These are phyloP conservation scores for Kingdonia uniflora DNA, from an alignment of 164 flowering plant species.

Conservation along the genomic window DNA sequence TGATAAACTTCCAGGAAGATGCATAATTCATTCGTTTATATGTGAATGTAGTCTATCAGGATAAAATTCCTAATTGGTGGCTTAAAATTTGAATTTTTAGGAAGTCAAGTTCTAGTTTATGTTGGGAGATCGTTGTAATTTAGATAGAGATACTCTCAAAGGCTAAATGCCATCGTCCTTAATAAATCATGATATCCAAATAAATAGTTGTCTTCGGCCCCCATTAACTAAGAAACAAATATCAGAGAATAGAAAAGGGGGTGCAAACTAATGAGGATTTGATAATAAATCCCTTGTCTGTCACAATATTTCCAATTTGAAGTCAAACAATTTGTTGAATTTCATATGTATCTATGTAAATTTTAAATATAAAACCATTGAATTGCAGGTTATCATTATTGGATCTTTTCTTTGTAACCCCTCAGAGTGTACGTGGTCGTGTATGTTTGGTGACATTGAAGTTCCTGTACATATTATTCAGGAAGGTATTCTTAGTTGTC, in stretches of 20 bases:
- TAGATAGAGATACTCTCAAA: no score
- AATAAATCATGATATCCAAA: no score
- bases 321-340: background rate
- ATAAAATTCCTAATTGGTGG: no score
- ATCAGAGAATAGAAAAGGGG: no score
- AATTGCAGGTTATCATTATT: conserved; percentile 70
- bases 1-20: background rate
- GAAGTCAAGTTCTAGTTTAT: no score
- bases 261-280: background rate
- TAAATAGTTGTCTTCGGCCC: no score
- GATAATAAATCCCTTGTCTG: background rate
- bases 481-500: conserved; percentile 73
- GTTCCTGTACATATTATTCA: conserved; percentile 73
- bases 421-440: conserved; percentile 52
- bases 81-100: no score
- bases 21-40: background rate
- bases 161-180: no score
- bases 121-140: no score
- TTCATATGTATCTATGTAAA: background rate
- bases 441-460: conserved; percentile 92
- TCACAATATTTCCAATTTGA: no score
- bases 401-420: conserved; percentile 88
- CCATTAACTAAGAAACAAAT: no score
- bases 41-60: no score
- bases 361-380: conserved; percentile 6